Evolutionary conservation across 1,284 basidiomycete species (phyloP).

Genomic region (Leccinum idahoense): DNA sequence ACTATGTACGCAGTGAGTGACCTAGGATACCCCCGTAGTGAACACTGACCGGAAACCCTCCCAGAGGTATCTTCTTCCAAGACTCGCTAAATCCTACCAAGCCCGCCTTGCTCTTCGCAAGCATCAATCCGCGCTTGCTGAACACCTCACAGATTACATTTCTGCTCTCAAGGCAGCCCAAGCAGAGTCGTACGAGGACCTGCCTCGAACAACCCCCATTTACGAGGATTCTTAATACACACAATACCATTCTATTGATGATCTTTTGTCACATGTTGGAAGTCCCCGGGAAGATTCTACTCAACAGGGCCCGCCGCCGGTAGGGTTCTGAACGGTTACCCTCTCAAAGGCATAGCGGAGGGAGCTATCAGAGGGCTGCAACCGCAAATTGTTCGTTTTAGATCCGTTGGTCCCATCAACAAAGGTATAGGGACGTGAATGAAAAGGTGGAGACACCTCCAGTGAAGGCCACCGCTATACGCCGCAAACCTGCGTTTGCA

Average conservation of each 20-base stretch:
- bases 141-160: slow-evolving; percentile 49
- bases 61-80: slow-evolving; percentile 65
- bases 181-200: slow-evolving; percentile 44
- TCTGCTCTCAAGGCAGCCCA: slow-evolving; percentile 49
- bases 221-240: slow-evolving; percentile 45
- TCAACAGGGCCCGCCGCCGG: slow-evolving; percentile 55
- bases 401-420: slow-evolving; percentile 31
- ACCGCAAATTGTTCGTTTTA: slow-evolving; percentile 44
- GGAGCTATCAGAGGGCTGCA: slow-evolving; percentile 37
- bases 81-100: slow-evolving; percentile 49
- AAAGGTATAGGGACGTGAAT: slow-evolving; percentile 24
- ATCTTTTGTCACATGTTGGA: slow-evolving; percentile 35
- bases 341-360: slow-evolving; percentile 76
- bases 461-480: slow-evolving; percentile 12
- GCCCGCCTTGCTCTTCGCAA: slow-evolving; percentile 56
- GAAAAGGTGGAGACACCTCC: slow-evolving; percentile 14
- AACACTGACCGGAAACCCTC: slow-evolving; percentile 9
- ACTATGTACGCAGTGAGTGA: slow-evolving; percentile 45
- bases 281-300: slow-evolving; percentile 19
- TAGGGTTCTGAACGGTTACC: slow-evolving; percentile 89
- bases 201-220: slow-evolving; percentile 48
- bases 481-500: slow-evolving; percentile 20
- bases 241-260: slow-evolving; percentile 42
- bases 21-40: not conserved
- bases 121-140: slow-evolving; percentile 54